Evolutionary conservation across 805 yeast genomes (phyloP), one percentile per base, ranked within the genome.

Genomic region (Candida sakaeoensis): DNA sequence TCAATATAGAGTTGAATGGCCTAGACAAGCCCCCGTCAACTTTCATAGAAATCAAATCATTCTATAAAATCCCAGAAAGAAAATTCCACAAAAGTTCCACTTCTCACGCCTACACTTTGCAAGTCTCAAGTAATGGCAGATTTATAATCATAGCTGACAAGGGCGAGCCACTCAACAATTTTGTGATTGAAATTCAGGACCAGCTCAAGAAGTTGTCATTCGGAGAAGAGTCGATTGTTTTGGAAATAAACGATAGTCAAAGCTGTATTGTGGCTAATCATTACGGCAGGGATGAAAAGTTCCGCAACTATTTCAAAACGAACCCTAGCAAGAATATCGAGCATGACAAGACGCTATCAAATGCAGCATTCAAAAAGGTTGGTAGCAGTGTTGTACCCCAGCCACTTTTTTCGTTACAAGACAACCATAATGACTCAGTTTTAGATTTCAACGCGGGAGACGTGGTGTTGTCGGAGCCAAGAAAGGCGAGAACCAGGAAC

Each of bases 201-300:
- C 50, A 51, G 17, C 33, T 50, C 5, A 36, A 43, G 14, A 16
- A 30, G 17, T 29, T 51, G 3, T 32, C 40, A 14, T 48, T 51
- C 37, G 47, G 38, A 15, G 36, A 37, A 10, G 44, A 43, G 7
- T 30, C 47, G 15, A 23, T 49, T n/a, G 27, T 49, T 2, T 38
- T 49, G 9, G 49, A 48, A 36, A 28, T 49, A 10, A 30, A 37
- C 10, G 26, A 40, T n/a, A 13, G 21, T 4, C 24, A 31, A 12
- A 48, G 47, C 34, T 32, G 41, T 6, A 46, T 46, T 23, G 19
- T 34, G 8, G 43, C 42, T 6, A 41, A 24, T 8, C 50, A 49
- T 38, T 12, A 36, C 17, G 39, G 42, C 1, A 33, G 44, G 12
- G 52, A 44, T 27, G 35, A 32, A 24, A 39, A 42, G 3, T 19